phyloP scores from a whole-genome alignment of 108 stramenopile species.

The Halocafeteria seosinensis region DNA sequence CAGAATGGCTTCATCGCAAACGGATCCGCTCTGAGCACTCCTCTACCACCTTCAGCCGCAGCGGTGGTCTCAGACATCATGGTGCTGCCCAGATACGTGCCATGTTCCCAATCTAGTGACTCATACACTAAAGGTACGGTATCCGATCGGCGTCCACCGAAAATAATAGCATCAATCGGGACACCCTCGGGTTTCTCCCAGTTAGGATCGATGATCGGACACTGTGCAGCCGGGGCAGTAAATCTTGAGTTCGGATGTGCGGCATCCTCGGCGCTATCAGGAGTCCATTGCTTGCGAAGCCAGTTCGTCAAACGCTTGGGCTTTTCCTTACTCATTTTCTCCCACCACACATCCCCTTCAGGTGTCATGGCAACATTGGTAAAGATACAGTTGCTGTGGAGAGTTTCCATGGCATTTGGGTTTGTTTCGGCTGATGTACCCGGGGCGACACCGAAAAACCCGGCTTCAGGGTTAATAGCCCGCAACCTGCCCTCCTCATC shows the following conservation, averaged over 20 bases:
- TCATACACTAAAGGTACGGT: not conserved
- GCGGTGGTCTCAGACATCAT: not conserved
- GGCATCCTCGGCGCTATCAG: not conserved
- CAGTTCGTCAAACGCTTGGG: not conserved
- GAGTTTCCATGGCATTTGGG: not conserved
- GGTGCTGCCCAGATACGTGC: not conserved
- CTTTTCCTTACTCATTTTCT: not conserved
- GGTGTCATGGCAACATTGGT: not conserved
- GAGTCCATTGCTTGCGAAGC: not conserved
- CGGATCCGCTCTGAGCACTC: not conserved
- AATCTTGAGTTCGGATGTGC: not conserved
- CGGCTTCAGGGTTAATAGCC: not conserved
- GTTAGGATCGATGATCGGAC: not conserved
- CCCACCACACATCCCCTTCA: not conserved
- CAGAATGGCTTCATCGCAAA: not conserved
- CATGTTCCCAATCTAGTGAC: not conserved
- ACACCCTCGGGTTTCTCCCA: not conserved
- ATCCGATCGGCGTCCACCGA: not conserved
- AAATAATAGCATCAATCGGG: not conserved
- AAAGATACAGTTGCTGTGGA: not conserved
- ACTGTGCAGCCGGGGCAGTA: not conserved
- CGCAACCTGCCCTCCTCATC: not conserved
- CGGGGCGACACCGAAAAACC: slow-evolving; percentile 1
- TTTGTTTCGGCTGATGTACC: not conserved
- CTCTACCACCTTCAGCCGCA: not conserved